Evolutionary conservation across 805 yeast species (phyloP).

Genomic region (Cyberlindnera xylosilytica): DNA sequence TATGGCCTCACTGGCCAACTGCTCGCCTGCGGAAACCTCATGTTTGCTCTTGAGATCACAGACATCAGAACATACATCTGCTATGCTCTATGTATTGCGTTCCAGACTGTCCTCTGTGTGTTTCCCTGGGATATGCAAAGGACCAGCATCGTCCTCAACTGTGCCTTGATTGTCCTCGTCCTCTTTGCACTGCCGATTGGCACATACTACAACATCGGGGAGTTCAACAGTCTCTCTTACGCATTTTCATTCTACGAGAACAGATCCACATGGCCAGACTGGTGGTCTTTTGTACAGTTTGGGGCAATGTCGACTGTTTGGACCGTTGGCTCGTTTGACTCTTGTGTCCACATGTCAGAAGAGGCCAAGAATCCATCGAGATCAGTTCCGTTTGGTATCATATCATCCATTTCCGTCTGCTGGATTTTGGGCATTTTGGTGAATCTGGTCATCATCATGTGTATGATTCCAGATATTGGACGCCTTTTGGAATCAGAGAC

Average conservation of each 20-base stretch:
- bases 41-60: constrained; percentile 44
- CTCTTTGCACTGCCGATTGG: constrained; percentile 62
- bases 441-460: constrained; percentile 51
- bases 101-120: constrained; percentile 38
- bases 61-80: constrained; percentile 53
- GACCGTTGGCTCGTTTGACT: constrained; percentile 75
- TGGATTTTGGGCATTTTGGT: constrained; percentile 57
- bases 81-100: constrained; percentile 50
- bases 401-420: constrained; percentile 54
- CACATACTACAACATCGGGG: constrained; percentile 28
- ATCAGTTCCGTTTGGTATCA: constrained; percentile 65
- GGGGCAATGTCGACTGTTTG: constrained; percentile 67
- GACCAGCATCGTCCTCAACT: constrained; percentile 54
- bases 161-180: constrained; percentile 44
- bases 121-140: constrained; percentile 14
- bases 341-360: constrained; percentile 71
- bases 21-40: constrained; percentile 46
- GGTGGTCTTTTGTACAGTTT: constrained; percentile 51
- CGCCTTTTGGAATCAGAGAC: constrained; percentile 41
- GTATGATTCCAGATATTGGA: constrained; percentile 44
- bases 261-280: constrained; percentile 51
- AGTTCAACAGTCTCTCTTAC: constrained; percentile 47
- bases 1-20: constrained; percentile 61
- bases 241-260: constrained; percentile 54
- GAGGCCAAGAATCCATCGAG: constrained; percentile 62